Conservation (phyloP, 495 filamentous ascomycete species). For the Penicillium lividum region DNA sequence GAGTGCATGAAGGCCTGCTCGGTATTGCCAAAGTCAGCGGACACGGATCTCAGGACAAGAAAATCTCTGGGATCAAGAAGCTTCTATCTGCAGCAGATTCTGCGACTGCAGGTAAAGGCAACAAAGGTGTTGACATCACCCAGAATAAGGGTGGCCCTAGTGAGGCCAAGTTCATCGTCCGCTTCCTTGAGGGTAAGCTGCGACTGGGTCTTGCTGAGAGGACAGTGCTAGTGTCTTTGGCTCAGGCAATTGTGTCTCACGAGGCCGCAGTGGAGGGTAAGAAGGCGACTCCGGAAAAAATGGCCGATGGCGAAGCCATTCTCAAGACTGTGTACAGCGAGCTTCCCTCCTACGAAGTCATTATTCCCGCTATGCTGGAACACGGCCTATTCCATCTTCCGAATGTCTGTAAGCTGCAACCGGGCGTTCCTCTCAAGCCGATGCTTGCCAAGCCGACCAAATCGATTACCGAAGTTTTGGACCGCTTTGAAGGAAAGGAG, state of each 20-base stretch:
- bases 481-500: constrained; percentile 91
- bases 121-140: constrained; percentile 76
- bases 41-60: constrained; percentile 83
- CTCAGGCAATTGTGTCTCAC: constrained; percentile 83
- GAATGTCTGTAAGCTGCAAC: constrained; percentile 87
- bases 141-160: constrained; percentile 92
- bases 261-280: constrained; percentile 67
- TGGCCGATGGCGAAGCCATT: constrained; percentile 79
- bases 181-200: constrained; percentile 92
- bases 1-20: constrained; percentile 86
- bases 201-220: constrained; percentile 89
- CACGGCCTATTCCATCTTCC: constrained; percentile 80
- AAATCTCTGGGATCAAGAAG: constrained; percentile 94
- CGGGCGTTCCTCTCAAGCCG: constrained; percentile 93
- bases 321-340: constrained; percentile 94
- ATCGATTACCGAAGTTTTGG: constrained; percentile 96
- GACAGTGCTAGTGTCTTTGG: constrained; percentile 83
- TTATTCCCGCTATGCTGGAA: constrained; percentile 84
- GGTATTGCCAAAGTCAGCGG: constrained; percentile 84
- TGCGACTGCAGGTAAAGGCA: constrained; percentile 63
- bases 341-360: constrained; percentile 91
- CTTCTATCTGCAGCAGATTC: constrained; percentile 84
- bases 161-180: constrained; percentile 90
- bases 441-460: constrained; percentile 99
- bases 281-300: constrained; percentile 67